Conservation (phyloP, 2,329 filamentous ascomycete species). For the Blastomyces gilchristii region DNA sequence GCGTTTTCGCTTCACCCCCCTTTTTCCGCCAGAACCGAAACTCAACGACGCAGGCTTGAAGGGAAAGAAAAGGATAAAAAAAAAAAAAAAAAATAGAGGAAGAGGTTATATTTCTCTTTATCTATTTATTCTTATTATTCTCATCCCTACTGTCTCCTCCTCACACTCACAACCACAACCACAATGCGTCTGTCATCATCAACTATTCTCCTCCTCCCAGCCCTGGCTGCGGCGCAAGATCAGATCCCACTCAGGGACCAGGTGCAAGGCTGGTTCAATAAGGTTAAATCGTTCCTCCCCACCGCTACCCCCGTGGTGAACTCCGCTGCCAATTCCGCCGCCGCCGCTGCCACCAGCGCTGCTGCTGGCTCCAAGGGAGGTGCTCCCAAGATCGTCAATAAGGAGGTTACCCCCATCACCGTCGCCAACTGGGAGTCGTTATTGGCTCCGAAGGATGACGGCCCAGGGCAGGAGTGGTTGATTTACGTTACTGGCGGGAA, state of each 20-base stretch:
- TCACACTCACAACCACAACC: not conserved
- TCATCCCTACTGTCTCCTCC: not conserved
- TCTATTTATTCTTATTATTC: not conserved
- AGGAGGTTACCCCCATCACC: conserved; percentile 44
- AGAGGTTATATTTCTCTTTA: not conserved
- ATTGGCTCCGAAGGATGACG: conserved; percentile 37
- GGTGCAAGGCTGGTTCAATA: conserved; percentile 39
- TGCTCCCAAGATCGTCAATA: conserved; percentile 41
- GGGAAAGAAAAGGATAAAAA: no score
- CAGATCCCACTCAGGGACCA: conserved; percentile 43
- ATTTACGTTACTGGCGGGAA: conserved; percentile 54
- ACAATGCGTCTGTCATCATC: conserved; percentile 17
- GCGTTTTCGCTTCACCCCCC: no score
- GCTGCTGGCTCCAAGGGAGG: conserved; percentile 27
- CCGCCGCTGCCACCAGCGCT: conserved; percentile 27
- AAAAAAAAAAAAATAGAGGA: not conserved
- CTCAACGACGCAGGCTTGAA: no score
- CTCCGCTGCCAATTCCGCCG: conserved; percentile 26
- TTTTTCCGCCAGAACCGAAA: no score
- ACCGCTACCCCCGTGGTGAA: conserved; percentile 32
- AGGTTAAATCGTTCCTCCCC: conserved; percentile 47
- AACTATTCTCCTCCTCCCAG: conserved; percentile 58
- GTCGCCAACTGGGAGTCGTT: conserved; percentile 48
- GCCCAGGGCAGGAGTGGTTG: conserved; percentile 43
- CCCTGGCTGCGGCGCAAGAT: conserved; percentile 60